Base-by-base conservation (phyloP, 208 protist genomes). In the Cochliopodium minus region DNA sequence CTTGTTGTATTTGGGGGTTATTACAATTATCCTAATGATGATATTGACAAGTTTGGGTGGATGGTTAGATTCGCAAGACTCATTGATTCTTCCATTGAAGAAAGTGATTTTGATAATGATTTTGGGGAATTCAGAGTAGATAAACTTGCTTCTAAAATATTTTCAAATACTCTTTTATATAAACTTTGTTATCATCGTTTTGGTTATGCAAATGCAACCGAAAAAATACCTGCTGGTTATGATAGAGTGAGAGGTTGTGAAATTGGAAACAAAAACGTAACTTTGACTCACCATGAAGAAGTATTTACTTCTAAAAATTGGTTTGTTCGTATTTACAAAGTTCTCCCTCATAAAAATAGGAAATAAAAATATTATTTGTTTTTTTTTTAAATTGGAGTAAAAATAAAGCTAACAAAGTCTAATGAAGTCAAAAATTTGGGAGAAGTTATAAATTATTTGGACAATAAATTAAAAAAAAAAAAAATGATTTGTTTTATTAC, bases 11-110 rank as follows among this genome's bases (percentile, higher is more conserved):
- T 94, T 69, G 88, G 88, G 52, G 88, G 88, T 28, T 28, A 83
- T 2, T 67, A 65, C 9, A 84, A 82, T 17, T 93, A 86, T 65
- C 48, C 64, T 17, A 71, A 61, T 13, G 88, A 94, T 65, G 88
- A 94, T 69, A 90, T 94, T 58, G 90, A 88, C 59, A 94, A 94
- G 69, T 92, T 92, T 66, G 57, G 88, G 11, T 93, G 87, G 86
- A 92, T 94, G 81, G 70, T 90, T 25, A 64, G 87, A 25, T 83
- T 88, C 57, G 67, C 58, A 15, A 57, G 64, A 23, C 28, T 42
- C 28, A 69, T 69, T 9, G 25, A 79, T 54, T 39, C 63, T 25
- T 40, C 15, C 2, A 74, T 90, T 43, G 60, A 70, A 26, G 83
- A 90, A 46, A 30, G 26, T 10, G 75, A 91, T 32, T 91, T n/a